These are phyloP conservation scores for Clitopilus passeckerianus DNA, from an alignment of 768 basidiomycete genomes.

Conservation along the genomic window DNA sequence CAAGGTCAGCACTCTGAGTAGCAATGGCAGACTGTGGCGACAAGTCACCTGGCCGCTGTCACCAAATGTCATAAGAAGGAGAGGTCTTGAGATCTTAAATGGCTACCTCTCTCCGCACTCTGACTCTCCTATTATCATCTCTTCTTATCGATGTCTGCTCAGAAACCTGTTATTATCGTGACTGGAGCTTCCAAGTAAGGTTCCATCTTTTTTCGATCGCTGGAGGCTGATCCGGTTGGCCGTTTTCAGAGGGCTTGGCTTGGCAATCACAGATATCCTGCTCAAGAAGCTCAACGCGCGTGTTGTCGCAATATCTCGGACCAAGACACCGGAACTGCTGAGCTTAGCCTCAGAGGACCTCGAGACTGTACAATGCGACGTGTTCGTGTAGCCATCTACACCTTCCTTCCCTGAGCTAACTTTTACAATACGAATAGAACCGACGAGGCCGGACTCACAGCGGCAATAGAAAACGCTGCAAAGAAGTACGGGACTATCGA, in stretches of 20 bases:
- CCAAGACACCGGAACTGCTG: slow-evolving; percentile 55
- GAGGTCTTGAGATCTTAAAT: neutral
- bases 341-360: slow-evolving; percentile 45
- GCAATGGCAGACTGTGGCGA: neutral
- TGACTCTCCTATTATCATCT: neutral
- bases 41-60: neutral
- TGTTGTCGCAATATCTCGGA: slow-evolving; percentile 76
- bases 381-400: slow-evolving; percentile 26
- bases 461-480: slow-evolving; percentile 48
- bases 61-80: neutral
- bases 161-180: slow-evolving; percentile 62
- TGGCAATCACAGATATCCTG: slow-evolving; percentile 66
- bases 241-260: slow-evolving; percentile 57
- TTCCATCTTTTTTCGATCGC: slow-evolving; percentile 21
- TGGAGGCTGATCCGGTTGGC: slow-evolving; percentile 4
- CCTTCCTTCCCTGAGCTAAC: slow-evolving; percentile 1
- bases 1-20: neutral
- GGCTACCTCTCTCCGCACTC: neutral
- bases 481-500: slow-evolving; percentile 63
- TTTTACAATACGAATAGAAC: slow-evolving; percentile 35
- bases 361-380: slow-evolving; percentile 61
- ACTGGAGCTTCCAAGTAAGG: slow-evolving; percentile 65
- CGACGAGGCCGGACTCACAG: slow-evolving; percentile 44
- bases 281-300: slow-evolving; percentile 58
- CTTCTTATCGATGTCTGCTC: slow-evolving; percentile 8